Percentiles rank a stretch among this genome's conserved stretches.
These are phyloP conservation scores for Butyriboletus appendiculatus DNA, from an alignment of 1,284 basidiomycete genomes.

Conservation along the genomic window DNA sequence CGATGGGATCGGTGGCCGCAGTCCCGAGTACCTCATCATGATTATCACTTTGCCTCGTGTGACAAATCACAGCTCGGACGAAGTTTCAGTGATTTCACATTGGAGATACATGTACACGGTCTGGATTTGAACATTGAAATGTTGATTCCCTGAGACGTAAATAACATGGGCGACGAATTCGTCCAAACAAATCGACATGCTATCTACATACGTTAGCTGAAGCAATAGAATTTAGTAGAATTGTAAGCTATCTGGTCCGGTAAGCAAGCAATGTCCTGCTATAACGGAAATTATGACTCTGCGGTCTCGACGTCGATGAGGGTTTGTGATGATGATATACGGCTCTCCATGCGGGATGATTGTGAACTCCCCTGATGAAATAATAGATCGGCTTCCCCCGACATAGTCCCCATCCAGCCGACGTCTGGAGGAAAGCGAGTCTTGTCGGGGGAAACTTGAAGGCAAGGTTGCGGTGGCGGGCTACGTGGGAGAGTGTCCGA, in stretches of 20 bases:
- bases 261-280: conserved; percentile 12
- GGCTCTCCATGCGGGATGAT: conserved; percentile 32
- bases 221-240: conserved; percentile 35
- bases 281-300: conserved; percentile 21
- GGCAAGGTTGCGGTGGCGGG: conserved; percentile 33
- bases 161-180: conserved; percentile 12
- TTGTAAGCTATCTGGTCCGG: conserved; percentile 28
- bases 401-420: conserved; percentile 17
- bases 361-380: conserved; percentile 36
- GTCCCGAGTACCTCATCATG: conserved; percentile 8
- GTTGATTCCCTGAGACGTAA: conserved; percentile 9
- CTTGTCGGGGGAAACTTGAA: conserved; percentile 40
- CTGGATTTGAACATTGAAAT: not conserved
- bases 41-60: conserved; percentile 6
- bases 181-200: conserved; percentile 17
- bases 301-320: conserved; percentile 34
- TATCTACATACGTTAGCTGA: conserved; percentile 31
- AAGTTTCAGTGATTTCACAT: not conserved
- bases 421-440: conserved; percentile 27
- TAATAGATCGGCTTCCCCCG: conserved; percentile 27
- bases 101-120: not conserved
- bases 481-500: conserved; percentile 44
- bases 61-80: not conserved
- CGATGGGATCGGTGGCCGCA: conserved; percentile 52
- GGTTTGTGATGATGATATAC: conserved; percentile 29